Conservation (phyloP, 2,329 filamentous ascomycete species). For the Diaporthe humulicola region DNA sequence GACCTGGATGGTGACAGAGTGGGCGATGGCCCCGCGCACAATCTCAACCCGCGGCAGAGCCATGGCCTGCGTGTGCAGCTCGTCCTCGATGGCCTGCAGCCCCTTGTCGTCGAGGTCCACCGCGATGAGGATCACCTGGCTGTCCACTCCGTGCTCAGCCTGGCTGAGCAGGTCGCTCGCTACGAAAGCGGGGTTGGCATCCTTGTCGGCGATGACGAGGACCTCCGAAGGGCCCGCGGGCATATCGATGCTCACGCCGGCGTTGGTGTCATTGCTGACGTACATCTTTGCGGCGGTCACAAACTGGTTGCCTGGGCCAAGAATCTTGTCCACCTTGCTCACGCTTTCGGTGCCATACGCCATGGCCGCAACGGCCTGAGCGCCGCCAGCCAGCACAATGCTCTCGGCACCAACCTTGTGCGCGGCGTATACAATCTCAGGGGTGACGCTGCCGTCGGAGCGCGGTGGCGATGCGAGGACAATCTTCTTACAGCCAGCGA, state of each 20-base stretch:
- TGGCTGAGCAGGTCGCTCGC: conserved; percentile 95
- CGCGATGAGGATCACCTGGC: conserved; percentile 92
- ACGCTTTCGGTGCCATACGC: conserved; percentile 97
- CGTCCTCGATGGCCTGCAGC: conserved; percentile 88
- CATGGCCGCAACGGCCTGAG: conserved; percentile 95
- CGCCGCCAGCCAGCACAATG: conserved; percentile 95
- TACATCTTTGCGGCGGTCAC: conserved; percentile 99
- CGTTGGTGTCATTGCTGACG: conserved; percentile 96
- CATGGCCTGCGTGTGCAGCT: conserved; percentile 88
- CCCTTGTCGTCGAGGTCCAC: conserved; percentile 81
- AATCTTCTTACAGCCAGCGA: conserved; percentile 95
- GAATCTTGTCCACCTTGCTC: conserved; percentile 97
- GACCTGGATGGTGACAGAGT: conserved; percentile 90
- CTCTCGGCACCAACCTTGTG: conserved; percentile 97
- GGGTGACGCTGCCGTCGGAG: conserved; percentile 89
- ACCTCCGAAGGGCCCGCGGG: conserved; percentile 97
- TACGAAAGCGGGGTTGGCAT: conserved; percentile 92
- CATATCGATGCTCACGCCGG: conserved; percentile 97
- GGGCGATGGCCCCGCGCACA: conserved; percentile 88
- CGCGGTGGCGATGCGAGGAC: conserved; percentile 93
- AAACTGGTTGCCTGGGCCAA: conserved; percentile 97
- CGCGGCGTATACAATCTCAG: conserved; percentile 96
- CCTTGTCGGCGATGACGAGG: conserved; percentile 91
- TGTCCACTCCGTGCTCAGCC: conserved; percentile 96
- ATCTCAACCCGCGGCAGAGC: conserved; percentile 93